These are phyloP conservation scores for Cryoendolithus antarcticus DNA, from an alignment of 2,329 filamentous ascomycete species.

Conservation along the genomic window DNA sequence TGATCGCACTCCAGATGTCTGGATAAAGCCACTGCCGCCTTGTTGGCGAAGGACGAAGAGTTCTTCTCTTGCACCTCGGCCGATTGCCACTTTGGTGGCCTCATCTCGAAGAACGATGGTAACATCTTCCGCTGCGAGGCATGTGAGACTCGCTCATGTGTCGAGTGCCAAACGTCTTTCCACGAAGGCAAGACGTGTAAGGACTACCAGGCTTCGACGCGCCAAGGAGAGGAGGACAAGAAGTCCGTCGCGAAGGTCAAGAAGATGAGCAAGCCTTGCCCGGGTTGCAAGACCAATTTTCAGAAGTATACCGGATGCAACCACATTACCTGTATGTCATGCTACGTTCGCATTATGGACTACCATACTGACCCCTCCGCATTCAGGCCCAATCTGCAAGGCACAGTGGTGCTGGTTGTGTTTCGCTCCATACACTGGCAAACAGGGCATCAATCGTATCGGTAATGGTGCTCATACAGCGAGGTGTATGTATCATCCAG, in stretches of 20 bases:
- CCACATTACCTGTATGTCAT: constrained; percentile 13
- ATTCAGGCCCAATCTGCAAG: constrained; percentile 9
- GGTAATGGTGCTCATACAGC: constrained; percentile 7
- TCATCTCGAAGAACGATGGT: constrained; percentile 9
- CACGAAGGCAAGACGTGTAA: constrained; percentile 14
- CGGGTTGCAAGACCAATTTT: constrained; percentile 12
- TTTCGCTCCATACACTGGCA: constrained; percentile 6
- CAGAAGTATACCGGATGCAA: constrained; percentile 17
- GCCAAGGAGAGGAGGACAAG: constrained; percentile 7
- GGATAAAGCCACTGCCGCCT: too few species aligned
- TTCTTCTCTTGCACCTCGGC: too few species aligned
- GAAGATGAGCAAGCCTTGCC: constrained; percentile 11
- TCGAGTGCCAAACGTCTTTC: constrained; percentile 11
- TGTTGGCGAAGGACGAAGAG: too few species aligned
- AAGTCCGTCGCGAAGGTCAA: constrained; percentile 4
- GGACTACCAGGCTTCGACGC: constrained; percentile 4
- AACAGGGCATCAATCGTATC: not conserved
- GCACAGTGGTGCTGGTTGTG: constrained; percentile 18
- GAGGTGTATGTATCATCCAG: constrained; percentile 4
- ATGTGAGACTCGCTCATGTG: constrained; percentile 13
- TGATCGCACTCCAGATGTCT: too few species aligned
- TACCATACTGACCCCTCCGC: too few species aligned
- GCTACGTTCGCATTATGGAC: constrained; percentile 16
- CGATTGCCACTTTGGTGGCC: not conserved
- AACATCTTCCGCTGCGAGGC: constrained; percentile 14